Evolutionary conservation across 306 rosid species (phyloP).

Genomic region (Morella rubra): DNA sequence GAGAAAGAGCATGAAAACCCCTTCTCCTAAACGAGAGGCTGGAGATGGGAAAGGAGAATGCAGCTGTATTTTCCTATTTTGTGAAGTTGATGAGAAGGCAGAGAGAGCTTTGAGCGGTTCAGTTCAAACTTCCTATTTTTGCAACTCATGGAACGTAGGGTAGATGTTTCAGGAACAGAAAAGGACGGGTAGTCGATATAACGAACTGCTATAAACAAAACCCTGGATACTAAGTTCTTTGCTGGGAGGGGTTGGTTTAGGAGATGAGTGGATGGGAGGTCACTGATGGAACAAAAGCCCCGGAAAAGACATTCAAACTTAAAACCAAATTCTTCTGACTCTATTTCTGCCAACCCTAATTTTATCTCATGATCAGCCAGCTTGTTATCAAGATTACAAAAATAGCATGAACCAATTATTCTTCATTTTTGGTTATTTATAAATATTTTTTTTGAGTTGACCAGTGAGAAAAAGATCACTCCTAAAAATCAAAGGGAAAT

Average conservation of each 20-base stretch:
- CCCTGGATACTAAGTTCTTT: conserved; percentile 10
- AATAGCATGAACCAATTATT: too few species aligned
- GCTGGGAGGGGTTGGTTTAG: conserved; percentile 18
- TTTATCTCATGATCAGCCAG: neutral
- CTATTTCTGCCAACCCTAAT: neutral
- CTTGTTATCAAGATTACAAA: neutral
- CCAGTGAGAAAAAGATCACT: too few species aligned
- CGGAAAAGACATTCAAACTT: conserved; percentile 27
- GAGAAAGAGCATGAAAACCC: conserved; percentile 9
- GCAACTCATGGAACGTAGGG: conserved; percentile 26
- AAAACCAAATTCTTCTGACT: conserved; percentile 10
- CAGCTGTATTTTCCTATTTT: neutral
- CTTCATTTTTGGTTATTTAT: too few species aligned
- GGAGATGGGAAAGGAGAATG: conserved; percentile 12
- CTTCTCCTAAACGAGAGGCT: conserved; percentile 34
- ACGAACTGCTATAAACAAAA: neutral
- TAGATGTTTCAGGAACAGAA: conserved; percentile 39
- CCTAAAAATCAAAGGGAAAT: too few species aligned
- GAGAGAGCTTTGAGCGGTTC: neutral
- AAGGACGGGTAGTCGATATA: conserved; percentile 1
- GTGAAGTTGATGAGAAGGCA: neutral
- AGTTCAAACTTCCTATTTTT: neutral
- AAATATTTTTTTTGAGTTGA: too few species aligned
- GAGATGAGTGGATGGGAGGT: conserved; percentile 44
- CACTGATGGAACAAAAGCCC: conserved; percentile 26